Conservation (phyloP, 371 early-diverging fungal genomes). For the Haplosporangium sp. region DNA sequence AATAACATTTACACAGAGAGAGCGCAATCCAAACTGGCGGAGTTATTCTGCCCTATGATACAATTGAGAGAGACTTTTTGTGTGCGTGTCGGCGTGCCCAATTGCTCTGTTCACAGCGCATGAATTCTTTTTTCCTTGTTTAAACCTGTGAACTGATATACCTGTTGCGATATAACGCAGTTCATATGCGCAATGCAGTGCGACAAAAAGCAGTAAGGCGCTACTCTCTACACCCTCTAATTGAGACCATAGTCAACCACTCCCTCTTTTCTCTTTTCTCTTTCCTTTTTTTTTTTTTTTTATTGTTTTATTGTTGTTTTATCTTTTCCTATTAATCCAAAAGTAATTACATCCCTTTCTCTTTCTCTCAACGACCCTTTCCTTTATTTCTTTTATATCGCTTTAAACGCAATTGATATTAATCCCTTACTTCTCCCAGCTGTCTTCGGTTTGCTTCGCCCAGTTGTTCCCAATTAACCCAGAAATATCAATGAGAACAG, state of each 20-base stretch:
- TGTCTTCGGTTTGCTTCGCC: constrained; percentile 4
- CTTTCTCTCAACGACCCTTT: neutral
- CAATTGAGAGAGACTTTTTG: too few relatives aligned
- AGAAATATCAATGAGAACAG: neutral
- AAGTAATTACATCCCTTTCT: neutral
- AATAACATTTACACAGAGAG: too few relatives aligned
- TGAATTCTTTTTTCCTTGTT: too few relatives aligned
- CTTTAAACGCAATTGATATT: neutral
- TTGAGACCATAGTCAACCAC: too few relatives aligned
- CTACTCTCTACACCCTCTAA: neutral
- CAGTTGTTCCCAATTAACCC: constrained; percentile 1
- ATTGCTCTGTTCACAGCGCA: too few relatives aligned
- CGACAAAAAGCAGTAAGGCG: too few relatives aligned
- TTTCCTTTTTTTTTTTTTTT: neutral
- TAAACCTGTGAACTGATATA: too few relatives aligned
- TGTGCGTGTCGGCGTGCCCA: too few relatives aligned
- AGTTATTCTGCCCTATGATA: too few relatives aligned
- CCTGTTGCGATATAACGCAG: too few relatives aligned
- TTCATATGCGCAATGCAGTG: too few relatives aligned
- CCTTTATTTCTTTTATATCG: constrained; percentile 8
- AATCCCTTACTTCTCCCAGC: neutral
- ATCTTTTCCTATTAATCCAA: neutral
- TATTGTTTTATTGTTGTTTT: neutral
- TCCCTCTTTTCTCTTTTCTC: constrained; percentile 2
- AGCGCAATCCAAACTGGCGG: too few relatives aligned